Conservation (phyloP, 1,139 yeast genomes). For the Scheffersomyces cryptocercus region DNA sequence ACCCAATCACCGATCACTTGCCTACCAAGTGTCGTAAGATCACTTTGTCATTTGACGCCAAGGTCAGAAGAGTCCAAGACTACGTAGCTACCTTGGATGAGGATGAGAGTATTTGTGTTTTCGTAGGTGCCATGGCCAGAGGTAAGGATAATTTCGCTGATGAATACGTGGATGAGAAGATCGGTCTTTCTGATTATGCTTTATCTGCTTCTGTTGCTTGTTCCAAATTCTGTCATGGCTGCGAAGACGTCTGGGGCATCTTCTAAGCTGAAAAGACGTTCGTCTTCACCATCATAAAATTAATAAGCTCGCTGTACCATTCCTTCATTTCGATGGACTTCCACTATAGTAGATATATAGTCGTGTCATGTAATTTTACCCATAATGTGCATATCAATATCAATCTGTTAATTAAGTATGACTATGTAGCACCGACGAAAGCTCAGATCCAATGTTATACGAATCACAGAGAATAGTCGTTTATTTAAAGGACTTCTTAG, state of each 20-base stretch:
- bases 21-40: slow-evolving; percentile 95
- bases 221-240: slow-evolving; percentile 96
- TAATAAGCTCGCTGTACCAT: slow-evolving; percentile 2
- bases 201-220: slow-evolving; percentile 97
- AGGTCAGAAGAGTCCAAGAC: slow-evolving; percentile 84
- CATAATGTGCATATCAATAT: not conserved
- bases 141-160: slow-evolving; percentile 98
- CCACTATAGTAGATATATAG: too few relatives aligned
- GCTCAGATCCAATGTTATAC: too few relatives aligned
- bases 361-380: slow-evolving; percentile 1
- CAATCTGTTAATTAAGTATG: slow-evolving; percentile 1
- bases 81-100: slow-evolving; percentile 77
- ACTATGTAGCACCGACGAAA: not conserved
- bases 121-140: slow-evolving; percentile 99
- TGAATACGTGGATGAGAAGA: slow-evolving; percentile 93
- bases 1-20: slow-evolving; percentile 94
- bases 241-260: slow-evolving; percentile 97
- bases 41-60: slow-evolving; percentile 92
- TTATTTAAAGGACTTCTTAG: too few relatives aligned
- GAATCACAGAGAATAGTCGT: too few relatives aligned
- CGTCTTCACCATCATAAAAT: not conserved
- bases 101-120: slow-evolving; percentile 94
- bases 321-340: slow-evolving; percentile 1
- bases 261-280: slow-evolving; percentile 17
- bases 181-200: slow-evolving; percentile 93